Evolutionary conservation across 2,329 filamentous ascomycete genomes (phyloP).

Genomic region (Aquanectria penicillioides): DNA sequence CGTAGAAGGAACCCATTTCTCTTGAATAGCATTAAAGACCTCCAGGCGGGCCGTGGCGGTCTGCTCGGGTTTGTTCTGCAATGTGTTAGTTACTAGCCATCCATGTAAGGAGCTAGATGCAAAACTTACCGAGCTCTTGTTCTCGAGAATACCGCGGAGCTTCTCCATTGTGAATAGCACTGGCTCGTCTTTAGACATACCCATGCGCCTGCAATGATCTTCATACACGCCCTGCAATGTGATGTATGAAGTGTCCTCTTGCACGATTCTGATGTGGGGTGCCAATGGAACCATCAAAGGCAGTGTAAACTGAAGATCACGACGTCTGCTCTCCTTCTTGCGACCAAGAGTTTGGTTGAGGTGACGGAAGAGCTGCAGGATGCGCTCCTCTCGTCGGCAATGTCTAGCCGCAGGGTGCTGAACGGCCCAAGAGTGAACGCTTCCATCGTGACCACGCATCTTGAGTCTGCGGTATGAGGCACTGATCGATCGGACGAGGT

Average conservation of each 20-base stretch:
- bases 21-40: constrained; percentile 93
- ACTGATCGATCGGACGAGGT: constrained; percentile 89
- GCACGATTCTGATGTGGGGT: constrained; percentile 92
- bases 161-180: constrained; percentile 96
- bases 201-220: constrained; percentile 89
- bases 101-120: neutral
- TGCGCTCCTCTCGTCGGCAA: constrained; percentile 92
- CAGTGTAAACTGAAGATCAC: constrained; percentile 95
- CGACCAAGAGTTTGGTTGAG: constrained; percentile 93
- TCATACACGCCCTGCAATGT: constrained; percentile 96
- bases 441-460: constrained; percentile 97
- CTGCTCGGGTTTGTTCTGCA: constrained; percentile 74
- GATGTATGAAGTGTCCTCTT: constrained; percentile 94
- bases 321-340: constrained; percentile 92
- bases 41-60: constrained; percentile 81
- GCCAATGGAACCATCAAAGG: constrained; percentile 96
- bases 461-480: constrained; percentile 92
- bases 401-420: constrained; percentile 95
- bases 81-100: constrained; percentile 19
- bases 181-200: constrained; percentile 93
- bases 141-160: constrained; percentile 78
- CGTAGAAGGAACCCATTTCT: constrained; percentile 88
- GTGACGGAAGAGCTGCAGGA: constrained; percentile 95
- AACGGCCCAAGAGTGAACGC: constrained; percentile 94
- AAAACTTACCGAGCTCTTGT: constrained; percentile 67